Conservation (phyloP, 1,284 basidiomycete genomes). For the Leccinum huronense region DNA sequence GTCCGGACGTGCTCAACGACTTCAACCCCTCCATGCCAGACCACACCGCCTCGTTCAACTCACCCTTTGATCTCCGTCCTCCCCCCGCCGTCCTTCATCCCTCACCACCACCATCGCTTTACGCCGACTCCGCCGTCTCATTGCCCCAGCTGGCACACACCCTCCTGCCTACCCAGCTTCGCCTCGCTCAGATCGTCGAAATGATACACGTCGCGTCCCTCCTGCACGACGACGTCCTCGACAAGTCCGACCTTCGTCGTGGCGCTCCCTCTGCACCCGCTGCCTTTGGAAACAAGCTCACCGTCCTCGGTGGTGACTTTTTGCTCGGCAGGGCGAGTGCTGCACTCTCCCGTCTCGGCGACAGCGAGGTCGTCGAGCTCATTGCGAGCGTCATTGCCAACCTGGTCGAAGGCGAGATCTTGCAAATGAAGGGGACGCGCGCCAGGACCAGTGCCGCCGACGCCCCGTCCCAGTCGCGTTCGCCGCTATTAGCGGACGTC, state of each 20-base stretch:
- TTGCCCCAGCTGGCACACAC: conserved; percentile 36
- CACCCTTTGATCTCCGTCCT: conserved; percentile 45
- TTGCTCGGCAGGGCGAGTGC: conserved; percentile 90
- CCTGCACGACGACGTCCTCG: conserved; percentile 94
- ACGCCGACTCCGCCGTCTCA: conserved; percentile 17
- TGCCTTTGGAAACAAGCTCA: conserved; percentile 93
- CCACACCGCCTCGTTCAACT: conserved; percentile 54
- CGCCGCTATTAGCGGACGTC: conserved; percentile 13
- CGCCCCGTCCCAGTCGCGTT: not conserved
- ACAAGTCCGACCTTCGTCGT: conserved; percentile 80
- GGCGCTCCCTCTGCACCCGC: conserved; percentile 83
- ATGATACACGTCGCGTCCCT: conserved; percentile 99
- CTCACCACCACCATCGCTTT: conserved; percentile 40
- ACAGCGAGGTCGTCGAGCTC: conserved; percentile 89
- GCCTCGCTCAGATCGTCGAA: conserved; percentile 95
- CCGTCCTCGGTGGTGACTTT: conserved; percentile 95
- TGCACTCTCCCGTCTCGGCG: conserved; percentile 83
- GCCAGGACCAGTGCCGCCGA: not conserved
- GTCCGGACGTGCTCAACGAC: conserved; percentile 78
- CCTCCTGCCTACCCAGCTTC: conserved; percentile 80
- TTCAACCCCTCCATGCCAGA: conserved; percentile 81
- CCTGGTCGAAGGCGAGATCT: conserved; percentile 94
- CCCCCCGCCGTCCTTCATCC: conserved; percentile 39
- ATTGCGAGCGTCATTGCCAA: conserved; percentile 93
- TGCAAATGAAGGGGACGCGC: conserved; percentile 68